Conservation (phyloP, 2,329 filamentous ascomycete species). For the Raffaelea deltoideospora region DNA sequence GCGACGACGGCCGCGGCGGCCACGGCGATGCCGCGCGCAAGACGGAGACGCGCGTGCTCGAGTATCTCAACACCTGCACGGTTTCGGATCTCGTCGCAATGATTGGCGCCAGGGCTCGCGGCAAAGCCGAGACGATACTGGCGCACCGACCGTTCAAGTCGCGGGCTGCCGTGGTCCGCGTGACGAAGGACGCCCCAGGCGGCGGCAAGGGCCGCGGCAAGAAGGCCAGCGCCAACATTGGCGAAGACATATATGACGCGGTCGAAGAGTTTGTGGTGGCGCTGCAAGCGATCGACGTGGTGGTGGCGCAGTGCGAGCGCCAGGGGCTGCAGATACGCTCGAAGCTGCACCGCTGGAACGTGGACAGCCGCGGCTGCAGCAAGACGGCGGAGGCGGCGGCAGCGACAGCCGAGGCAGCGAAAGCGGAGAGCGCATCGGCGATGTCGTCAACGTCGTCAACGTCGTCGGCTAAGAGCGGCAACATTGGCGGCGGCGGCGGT, state of each 20-base stretch:
- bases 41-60: conserved; percentile 38
- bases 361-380: conserved; percentile 28
- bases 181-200: conserved; percentile 34
- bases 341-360: conserved; percentile 31
- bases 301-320: conserved; percentile 61
- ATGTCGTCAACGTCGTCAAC: too few relatives aligned
- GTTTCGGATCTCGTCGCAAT: conserved; percentile 67
- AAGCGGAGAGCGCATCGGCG: too few relatives aligned
- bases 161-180: conserved; percentile 49
- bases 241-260: conserved; percentile 34
- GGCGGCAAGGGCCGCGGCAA: conserved; percentile 17
- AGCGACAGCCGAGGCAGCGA: neutral
- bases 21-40: neutral
- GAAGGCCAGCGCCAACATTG: conserved; percentile 32
- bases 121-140: conserved; percentile 54
- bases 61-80: conserved; percentile 71
- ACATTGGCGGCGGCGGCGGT: too few relatives aligned
- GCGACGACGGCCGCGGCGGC: conserved; percentile 3
- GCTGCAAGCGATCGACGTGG: conserved; percentile 68
- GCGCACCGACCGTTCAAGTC: conserved; percentile 58
- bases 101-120: conserved; percentile 51
- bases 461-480: too few relatives aligned
- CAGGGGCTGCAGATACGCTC: conserved; percentile 44
- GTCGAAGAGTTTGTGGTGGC: conserved; percentile 60
- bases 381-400: conserved; percentile 11